A percentile compares a stretch with the other conserved stretches of the same genome.
phyloP scores from a whole-genome alignment of 345 rosid species.

The Camelina neglecta region DNA sequence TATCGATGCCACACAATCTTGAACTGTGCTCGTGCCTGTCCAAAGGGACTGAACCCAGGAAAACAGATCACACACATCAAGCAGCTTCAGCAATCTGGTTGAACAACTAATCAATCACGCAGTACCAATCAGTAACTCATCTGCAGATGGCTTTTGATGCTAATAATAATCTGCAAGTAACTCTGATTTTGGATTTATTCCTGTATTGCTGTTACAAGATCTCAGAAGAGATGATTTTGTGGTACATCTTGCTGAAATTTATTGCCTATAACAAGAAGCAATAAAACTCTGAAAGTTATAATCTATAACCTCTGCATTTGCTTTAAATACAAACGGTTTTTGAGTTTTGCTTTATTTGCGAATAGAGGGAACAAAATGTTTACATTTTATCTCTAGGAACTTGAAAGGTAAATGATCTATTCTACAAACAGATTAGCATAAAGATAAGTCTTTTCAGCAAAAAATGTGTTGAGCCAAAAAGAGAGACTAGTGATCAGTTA shows the following conservation, averaged over 20 bases:
- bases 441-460: neutral
- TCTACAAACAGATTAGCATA: constrained; percentile 37
- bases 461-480: neutral
- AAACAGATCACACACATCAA: constrained; percentile 87
- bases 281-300: neutral
- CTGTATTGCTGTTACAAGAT: constrained; percentile 27
- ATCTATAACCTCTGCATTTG: neutral
- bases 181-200: constrained; percentile 2
- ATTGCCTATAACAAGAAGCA: neutral
- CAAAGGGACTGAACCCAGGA: constrained; percentile 97
- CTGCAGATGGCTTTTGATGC: constrained; percentile 3
- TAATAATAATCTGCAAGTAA: constrained; percentile 37
- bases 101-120: neutral
- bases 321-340: neutral
- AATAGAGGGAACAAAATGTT: neutral
- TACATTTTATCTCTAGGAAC: neutral
- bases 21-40: constrained; percentile 98
- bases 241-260: neutral
- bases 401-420: constrained; percentile 12
- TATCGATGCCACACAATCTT: constrained; percentile 94
- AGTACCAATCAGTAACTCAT: constrained; percentile 18
- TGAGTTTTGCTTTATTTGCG: constrained; percentile 4
- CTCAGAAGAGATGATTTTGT: constrained; percentile 13
- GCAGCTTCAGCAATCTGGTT: constrained; percentile 44
- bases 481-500: constrained; percentile 32